Evolutionary conservation across 1,284 basidiomycete genomes (phyloP), one percentile per base, ranked within the genome.

Genomic region (Mycena citricolor): DNA sequence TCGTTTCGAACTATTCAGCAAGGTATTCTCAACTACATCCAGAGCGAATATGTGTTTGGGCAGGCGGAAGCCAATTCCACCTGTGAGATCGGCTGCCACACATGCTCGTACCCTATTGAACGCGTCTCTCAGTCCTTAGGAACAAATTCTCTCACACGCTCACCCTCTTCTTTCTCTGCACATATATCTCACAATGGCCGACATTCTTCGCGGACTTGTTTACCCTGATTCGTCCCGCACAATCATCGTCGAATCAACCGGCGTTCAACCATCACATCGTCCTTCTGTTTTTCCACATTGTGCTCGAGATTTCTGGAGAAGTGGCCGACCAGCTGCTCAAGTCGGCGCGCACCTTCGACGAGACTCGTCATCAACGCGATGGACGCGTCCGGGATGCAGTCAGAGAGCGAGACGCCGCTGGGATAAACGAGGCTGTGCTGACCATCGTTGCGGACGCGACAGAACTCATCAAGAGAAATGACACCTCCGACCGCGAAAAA

Each of bases 71-170:
- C 78, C 26, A 76, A 73, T 51, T 79, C 86, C 39, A 60, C 81
- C 36, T 93, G 89, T 90, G 61, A 64, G 89, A 74, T 30, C 23
- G 39, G 21, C 20, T 39, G 36, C 32, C n/a, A 46, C 17, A 41
- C 47, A 26, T 35, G 42, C 39, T 42, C 28, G 8, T 24, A 47
- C 45, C 50, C 44, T 55, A 24, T 40, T 48, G 31, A 34, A 39
- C 28, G 24, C 29, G 30, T 41, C 21, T 30, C 23, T n/a, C 44
- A 92, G 91, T 87, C 67, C 68, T 97, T 47, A 84, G 94, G 61
- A 99, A 99, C 77, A 99, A 99, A 68, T 90, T 98, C 64, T 92
- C 94, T 13, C 94, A 97, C 70, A 95, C 94, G n/a, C 75, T 98
- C 35, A 89, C 95, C 1, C 79, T 97, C 45, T 84, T 99, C 65